phyloP scores from a whole-genome alignment of 2,329 filamentous ascomycete species.

The Colletotrichum falcatum region DNA sequence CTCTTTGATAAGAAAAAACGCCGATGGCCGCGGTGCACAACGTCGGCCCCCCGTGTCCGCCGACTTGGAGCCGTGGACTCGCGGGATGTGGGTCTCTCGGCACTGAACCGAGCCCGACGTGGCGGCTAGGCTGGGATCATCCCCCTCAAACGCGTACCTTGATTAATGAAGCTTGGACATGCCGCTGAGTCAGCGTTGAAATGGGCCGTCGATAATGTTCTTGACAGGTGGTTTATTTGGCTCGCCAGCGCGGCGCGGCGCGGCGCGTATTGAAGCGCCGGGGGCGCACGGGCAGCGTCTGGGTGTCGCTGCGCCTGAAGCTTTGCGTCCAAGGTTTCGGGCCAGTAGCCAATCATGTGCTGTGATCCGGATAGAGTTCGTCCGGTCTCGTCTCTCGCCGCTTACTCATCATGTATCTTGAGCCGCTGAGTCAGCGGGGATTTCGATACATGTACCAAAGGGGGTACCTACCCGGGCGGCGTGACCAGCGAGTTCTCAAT shows the following conservation, averaged over 20 bases:
- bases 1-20: neutral
- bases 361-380: neutral
- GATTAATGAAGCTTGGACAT: no score
- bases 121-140: slow-evolving; percentile 6
- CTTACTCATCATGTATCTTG: rapidly evolving
- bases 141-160: neutral
- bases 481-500: slow-evolving; percentile 6
- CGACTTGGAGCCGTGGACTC: no score
- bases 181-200: slow-evolving; percentile 30
- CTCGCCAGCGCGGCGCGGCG: no score
- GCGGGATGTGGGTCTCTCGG: slow-evolving; percentile 17
- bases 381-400: neutral
- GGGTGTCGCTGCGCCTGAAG: slow-evolving; percentile 9
- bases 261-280: no score
- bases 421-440: slow-evolving; percentile 36
- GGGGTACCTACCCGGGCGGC: slow-evolving; percentile 24
- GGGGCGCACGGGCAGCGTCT: no score
- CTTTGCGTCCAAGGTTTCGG: slow-evolving; percentile 14
- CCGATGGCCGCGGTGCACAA: neutral
- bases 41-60: slow-evolving; percentile 11
- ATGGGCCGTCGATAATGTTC: neutral
- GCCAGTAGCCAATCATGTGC: neutral
- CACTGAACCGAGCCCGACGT: slow-evolving; percentile 22
- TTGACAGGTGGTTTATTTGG: no score
- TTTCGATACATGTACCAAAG: slow-evolving; percentile 29